Evolutionary conservation across 257 asterid genomes (phyloP).

Genomic region (Solanum tarijense): DNA sequence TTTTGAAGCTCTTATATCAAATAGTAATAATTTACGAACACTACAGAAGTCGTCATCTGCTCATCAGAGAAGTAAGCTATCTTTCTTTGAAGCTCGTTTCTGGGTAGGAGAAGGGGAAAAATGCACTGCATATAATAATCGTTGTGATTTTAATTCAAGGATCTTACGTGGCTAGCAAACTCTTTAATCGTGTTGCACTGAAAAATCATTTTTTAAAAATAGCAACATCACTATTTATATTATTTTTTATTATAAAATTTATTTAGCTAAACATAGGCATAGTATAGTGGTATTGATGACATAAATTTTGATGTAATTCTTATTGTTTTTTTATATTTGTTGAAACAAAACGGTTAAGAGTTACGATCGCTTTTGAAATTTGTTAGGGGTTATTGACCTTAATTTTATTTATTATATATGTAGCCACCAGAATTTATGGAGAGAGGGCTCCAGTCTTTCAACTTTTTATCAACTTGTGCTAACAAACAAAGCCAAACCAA

Average conservation of each 20-base stretch:
- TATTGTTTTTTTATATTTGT: too few relatives aligned
- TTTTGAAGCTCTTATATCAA: too few relatives aligned
- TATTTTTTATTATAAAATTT: not conserved
- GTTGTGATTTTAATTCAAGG: too few relatives aligned
- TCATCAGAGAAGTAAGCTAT: too few relatives aligned
- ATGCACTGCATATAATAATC: too few relatives aligned
- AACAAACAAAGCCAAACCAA: not conserved
- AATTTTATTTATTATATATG: not conserved
- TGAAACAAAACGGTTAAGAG: not conserved
- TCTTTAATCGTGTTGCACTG: too few relatives aligned
- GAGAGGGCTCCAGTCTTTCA: not conserved
- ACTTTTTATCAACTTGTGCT: not conserved
- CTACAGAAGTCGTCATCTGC: too few relatives aligned
- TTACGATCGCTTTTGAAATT: not conserved
- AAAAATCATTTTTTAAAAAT: too few relatives aligned
- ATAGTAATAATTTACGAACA: too few relatives aligned
- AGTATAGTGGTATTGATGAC: not conserved
- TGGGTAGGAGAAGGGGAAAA: too few relatives aligned
- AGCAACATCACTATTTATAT: not conserved
- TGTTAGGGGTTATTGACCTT: not conserved
- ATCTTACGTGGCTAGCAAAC: too few relatives aligned
- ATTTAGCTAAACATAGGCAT: not conserved
- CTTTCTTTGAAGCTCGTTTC: too few relatives aligned
- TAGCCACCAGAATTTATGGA: not conserved
- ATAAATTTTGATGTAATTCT: not conserved